Conservation (phyloP, 2,329 filamentous ascomycete genomes). For the Cryoendolithus antarcticus region DNA sequence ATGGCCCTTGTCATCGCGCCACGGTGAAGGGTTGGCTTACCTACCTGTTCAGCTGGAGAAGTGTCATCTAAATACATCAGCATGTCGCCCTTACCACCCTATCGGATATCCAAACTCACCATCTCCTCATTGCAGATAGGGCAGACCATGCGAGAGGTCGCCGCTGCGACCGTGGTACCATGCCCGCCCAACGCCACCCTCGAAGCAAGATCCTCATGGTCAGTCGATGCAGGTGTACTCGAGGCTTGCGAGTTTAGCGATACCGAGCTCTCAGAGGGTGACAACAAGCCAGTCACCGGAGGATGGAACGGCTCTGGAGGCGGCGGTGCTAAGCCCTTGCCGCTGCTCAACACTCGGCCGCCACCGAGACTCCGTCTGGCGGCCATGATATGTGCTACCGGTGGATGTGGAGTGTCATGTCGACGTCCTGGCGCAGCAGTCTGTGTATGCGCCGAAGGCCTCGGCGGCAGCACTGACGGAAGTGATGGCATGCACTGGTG, state of each 20-base stretch:
- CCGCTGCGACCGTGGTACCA: conserved; percentile 40
- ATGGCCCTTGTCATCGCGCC: too few species aligned
- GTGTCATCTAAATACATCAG: conserved; percentile 54
- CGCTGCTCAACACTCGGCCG: conserved; percentile 80
- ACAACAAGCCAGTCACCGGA: conserved; percentile 38
- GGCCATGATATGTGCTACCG: conserved; percentile 46
- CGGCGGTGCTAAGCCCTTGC: conserved; percentile 59
- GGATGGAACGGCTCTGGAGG: conserved; percentile 9
- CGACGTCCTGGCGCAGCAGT: too few species aligned
- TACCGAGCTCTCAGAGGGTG: conserved; percentile 58
- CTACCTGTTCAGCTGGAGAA: conserved; percentile 79
- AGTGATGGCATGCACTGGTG: too few species aligned
- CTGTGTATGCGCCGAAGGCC: too few species aligned
- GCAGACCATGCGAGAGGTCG: conserved; percentile 64
- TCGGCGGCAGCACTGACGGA: too few species aligned
- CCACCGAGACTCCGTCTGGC: conserved; percentile 72
- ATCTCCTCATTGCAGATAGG: conserved; percentile 99
- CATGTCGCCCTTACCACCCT: background rate
- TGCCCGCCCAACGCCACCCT: conserved; percentile 61
- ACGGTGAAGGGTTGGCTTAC: conserved; percentile 5
- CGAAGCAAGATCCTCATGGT: conserved; percentile 66
- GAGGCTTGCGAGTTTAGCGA: conserved; percentile 69
- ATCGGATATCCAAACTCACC: conserved; percentile 38
- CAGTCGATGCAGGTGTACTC: conserved; percentile 55
- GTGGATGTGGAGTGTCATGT: too few species aligned